Conservation (phyloP, 73 alveolate genomes). For the Symbiodinium pilosum region DNA sequence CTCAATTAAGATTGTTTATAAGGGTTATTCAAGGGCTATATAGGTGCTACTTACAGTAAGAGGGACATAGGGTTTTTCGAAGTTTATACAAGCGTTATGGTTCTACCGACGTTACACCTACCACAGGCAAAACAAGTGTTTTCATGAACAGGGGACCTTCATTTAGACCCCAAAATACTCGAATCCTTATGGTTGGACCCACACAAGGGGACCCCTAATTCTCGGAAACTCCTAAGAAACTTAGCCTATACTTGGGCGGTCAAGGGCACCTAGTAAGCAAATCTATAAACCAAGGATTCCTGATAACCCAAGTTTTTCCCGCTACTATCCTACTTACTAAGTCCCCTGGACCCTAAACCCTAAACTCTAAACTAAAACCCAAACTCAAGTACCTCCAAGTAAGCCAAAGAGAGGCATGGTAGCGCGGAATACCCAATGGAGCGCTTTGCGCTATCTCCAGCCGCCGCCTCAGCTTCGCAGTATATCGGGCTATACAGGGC, state of each 20-base stretch:
- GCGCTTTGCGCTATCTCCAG: conserved; percentile 47
- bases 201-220: background rate
- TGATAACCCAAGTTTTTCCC: background rate
- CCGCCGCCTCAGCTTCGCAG: background rate
- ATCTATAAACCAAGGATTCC: background rate
- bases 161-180: background rate
- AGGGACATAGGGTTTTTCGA: too few species aligned
- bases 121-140: too few species aligned
- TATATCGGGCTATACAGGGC: background rate
- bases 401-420: background rate
- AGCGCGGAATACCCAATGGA: conserved; percentile 60
- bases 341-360: background rate
- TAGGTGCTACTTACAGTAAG: background rate
- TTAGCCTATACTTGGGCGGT: background rate
- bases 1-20: background rate
- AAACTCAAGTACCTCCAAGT: background rate
- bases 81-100: too few species aligned
- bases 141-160: too few species aligned
- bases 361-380: background rate
- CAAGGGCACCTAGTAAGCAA: background rate
- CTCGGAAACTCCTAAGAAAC: background rate
- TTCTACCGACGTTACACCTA: too few species aligned
- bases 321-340: background rate
- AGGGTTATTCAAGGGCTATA: background rate
- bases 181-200: background rate